Evolutionary conservation across 345 rosid genomes (phyloP), one percentile per base, ranked within the genome.

Genomic region (Pistacia atlantica): DNA sequence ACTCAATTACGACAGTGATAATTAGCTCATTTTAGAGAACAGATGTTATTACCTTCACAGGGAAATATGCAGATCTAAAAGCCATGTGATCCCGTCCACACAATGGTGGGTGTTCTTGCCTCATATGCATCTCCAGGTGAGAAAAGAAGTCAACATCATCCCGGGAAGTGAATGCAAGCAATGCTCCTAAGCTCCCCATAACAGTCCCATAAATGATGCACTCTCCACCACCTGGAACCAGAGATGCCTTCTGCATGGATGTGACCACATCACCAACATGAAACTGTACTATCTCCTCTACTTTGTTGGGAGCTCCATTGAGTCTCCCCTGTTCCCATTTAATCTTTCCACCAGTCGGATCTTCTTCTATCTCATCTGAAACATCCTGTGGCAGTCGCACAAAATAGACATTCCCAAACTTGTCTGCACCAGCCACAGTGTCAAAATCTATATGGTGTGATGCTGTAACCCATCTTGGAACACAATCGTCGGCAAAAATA

Each of bases 301-400:
- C 84, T 88, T 96, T 96, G 87, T 93, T 91, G 4, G 98, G 97
- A 51, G 99, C 98, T 83, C 99, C 98, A 67, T 96, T 93, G 57
- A 93, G 93, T 84, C 85, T 96, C 72, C 99, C 98, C 78, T 93
- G 98, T 85, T 93, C 99, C 99, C 99, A 96, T 80, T 93, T 96
- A 79, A 96, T 96, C 84, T 91, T 96, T 76, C 98, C 97, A 51
- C 98, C 98, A 12, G 97, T 93, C 31, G 99, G 97, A 83, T 92
- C 99, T 80, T 96, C 99, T 83, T 96, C 98, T 58, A 96, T 90
- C 85, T 96, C 99, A 80, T 93, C 97, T 7, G 98, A 96, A 68
- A 93, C 92, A 78, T 96, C 98, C 86, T 96, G 99, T 1, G 98
- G 90, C 54, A 93, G 79, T 56, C 97, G 80, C 72, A 90, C 98